Base-by-base conservation (phyloP, 768 basidiomycete species). In the Lactarius sp. region DNA sequence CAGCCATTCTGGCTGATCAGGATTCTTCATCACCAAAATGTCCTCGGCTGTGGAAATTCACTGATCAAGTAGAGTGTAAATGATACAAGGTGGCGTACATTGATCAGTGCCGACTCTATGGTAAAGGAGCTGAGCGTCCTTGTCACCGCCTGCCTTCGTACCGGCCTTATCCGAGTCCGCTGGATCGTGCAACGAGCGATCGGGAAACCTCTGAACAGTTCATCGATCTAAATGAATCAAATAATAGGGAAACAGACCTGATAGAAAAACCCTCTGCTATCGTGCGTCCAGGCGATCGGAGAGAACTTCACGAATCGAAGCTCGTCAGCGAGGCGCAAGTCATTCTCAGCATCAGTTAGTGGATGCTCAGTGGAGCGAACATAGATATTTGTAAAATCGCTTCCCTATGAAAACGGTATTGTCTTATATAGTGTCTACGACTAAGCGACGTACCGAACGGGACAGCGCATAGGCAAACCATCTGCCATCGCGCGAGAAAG, bases 221-320 rank as follows among this genome's bases (percentile, higher is more conserved):
- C n/a, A 54, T 12, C 4, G 22, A 33, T 42, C 12, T 50, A 47
- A 37, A 47, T 53, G 39, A n/a, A 52, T 60, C 31, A 54, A 41
- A 44, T 39, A 18, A 33, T 53, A 47, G 27, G 27, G 27, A 9
- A 6, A 70, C 73, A 22, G 55, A 79, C 79, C 78, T 92, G 90
- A 72, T 94, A 94, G 75, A 93, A 90, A 74, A 93, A 91, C 1
- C 92, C 91, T 65, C 84, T 85, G 59, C 84, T 86, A 73, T 92
- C 89, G 60, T 84, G 82, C 4, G 85, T 85, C 92, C 91, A 93
- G 33, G 78, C 77, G 49, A 92, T 79, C 12, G 77, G 73, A 0
- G 86, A 87, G 74, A 90, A 92, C 72, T 93, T 93, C 66, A 90
- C 87, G 70, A 82, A 87, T 59, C 85, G 81, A 58, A 92, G 74